These are phyloP conservation scores for Penicillium sclerotigenum DNA, from an alignment of 2,329 filamentous ascomycete species.

Conservation along the genomic window DNA sequence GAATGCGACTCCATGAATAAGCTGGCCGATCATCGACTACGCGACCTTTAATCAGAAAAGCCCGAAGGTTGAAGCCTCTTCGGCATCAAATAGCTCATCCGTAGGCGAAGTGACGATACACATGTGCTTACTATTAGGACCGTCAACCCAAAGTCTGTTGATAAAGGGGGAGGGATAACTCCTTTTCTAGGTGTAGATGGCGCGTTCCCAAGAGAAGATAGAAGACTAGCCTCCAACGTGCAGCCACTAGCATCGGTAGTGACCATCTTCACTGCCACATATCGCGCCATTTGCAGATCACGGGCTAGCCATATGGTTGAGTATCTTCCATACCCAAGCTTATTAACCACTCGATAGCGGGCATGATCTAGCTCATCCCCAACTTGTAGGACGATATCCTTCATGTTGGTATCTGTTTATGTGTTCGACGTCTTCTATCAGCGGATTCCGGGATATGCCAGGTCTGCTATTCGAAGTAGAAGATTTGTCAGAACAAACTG, in stretches of 20 bases:
- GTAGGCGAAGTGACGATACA: slow-evolving; percentile 21
- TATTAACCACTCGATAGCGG: slow-evolving; percentile 14
- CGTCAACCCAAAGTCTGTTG: slow-evolving; percentile 26
- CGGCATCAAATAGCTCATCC: slow-evolving; percentile 20
- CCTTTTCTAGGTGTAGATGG: slow-evolving; percentile 7
- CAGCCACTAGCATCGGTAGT: slow-evolving; percentile 22
- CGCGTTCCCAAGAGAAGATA: slow-evolving; percentile 7
- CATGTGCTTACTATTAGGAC: slow-evolving; percentile 24
- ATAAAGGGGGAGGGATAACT: slow-evolving; percentile 16
- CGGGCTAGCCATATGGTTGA: slow-evolving; percentile 38
- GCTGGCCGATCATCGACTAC: too few relatives aligned
- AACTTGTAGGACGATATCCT: slow-evolving; percentile 15
- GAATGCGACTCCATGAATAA: too few relatives aligned
- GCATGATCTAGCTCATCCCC: slow-evolving; percentile 9
- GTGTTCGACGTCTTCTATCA: slow-evolving; percentile 10
- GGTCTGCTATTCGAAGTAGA: neutral
- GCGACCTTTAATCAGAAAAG: too few relatives aligned
- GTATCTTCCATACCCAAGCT: slow-evolving; percentile 18
- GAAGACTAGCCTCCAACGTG: slow-evolving; percentile 9
- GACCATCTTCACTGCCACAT: slow-evolving; percentile 38
- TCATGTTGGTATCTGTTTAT: slow-evolving; percentile 8
- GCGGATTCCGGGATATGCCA: slow-evolving; percentile 2
- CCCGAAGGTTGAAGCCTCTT: slow-evolving; percentile 19
- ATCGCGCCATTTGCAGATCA: slow-evolving; percentile 22
- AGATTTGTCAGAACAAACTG: neutral